A percentile compares a stretch with the other conserved stretches of the same genome.
Conservation (phyloP, 768 basidiomycete genomes). For the Boletus rubescentipes region DNA sequence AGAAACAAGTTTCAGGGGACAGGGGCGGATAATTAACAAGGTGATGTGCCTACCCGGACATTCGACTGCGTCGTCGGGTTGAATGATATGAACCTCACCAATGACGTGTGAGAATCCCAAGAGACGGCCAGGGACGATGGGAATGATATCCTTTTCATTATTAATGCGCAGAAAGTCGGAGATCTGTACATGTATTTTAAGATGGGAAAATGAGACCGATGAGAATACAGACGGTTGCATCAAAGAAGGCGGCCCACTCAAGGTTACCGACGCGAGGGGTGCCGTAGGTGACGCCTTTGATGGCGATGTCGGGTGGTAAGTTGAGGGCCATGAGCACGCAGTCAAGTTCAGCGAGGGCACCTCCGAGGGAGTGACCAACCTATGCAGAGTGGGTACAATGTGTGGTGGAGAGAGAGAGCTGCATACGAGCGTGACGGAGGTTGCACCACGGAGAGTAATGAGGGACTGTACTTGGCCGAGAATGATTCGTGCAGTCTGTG, state of each 20-base stretch:
- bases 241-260: conserved; percentile 30
- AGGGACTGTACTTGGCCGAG: conserved; percentile 43
- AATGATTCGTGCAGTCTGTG: conserved; percentile 44
- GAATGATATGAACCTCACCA: conserved; percentile 46
- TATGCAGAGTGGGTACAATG: neutral
- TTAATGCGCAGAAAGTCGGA: conserved; percentile 29
- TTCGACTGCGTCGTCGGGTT: conserved; percentile 33
- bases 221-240: conserved; percentile 19
- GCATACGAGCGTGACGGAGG: conserved; percentile 42
- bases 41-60: conserved; percentile 38
- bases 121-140: conserved; percentile 53
- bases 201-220: neutral
- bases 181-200: conserved; percentile 11
- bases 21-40: neutral
- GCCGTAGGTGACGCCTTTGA: conserved; percentile 34
- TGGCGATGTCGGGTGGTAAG: conserved; percentile 38
- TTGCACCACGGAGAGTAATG: conserved; percentile 37
- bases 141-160: conserved; percentile 44
- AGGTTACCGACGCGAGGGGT: conserved; percentile 31
- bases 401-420: neutral
- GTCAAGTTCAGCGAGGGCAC: conserved; percentile 52
- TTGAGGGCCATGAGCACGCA: conserved; percentile 48
- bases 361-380: conserved; percentile 54
- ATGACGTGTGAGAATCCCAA: conserved; percentile 45
- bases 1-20: neutral